Base-by-base conservation (phyloP, 371 early-diverging fungal genomes). In the Mortierella sp. region DNA sequence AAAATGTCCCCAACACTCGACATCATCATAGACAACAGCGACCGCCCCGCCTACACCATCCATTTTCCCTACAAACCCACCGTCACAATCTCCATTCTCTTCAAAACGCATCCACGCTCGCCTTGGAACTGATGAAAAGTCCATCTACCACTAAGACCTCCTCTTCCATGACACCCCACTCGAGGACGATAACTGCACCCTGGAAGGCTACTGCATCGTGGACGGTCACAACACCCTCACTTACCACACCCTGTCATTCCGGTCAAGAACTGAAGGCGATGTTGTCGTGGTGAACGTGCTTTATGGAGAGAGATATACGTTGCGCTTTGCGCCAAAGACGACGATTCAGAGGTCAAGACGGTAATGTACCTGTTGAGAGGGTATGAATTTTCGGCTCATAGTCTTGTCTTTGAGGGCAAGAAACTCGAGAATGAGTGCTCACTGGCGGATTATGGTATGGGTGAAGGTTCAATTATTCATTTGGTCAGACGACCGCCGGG, bases 311-410 rank as follows among this genome's bases (percentile, higher is more conserved):
- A 94, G 94, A 72, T 49, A 49, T 18, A 49, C 49, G 18, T 14
- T 18, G 18, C 21, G 18, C 18, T 49, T 49, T 14, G 12, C 49
- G 0, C 49, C 21, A 14, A 21, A 49, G 12, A 49, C 21, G 49
- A 18, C 21, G 12, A 49, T 49, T 18, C 0, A 4, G 16, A 49
- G 0, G 93, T 95, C 88, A 90, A 91, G 76, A 89, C 88, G 76
- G 90, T 95, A 79, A 94, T 94, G 86, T 78, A 85, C 43, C 32
- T 88, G 3, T 27, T 32, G 32, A 60, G 0, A 32, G 12, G 16
- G 12, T 2, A 4, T 32, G 32, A 14, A 1, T 32, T 16, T 49
- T 49, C 18, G 14, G 49, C 49, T 16, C 49, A 49, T 2, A 49
- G 0, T 12, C 21, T 49, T 18, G 16, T 32, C 16, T 32, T 16